phyloP scores from a whole-genome alignment of 805 yeast genomes.

The Candida dajiaensis region DNA sequence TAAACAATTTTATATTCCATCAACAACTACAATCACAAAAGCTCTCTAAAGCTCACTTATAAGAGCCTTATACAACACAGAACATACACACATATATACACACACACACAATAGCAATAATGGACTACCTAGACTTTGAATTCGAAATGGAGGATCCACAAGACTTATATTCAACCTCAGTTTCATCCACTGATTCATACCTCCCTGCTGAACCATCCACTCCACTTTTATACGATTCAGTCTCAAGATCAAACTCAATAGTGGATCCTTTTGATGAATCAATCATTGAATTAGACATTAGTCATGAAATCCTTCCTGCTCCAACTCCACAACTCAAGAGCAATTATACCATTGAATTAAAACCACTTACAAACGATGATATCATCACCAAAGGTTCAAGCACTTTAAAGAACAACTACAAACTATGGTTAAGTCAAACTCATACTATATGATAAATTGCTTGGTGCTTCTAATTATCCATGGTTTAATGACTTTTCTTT shows the following conservation, averaged over 20 bases:
- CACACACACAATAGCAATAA: no score
- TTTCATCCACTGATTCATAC: slow-evolving; percentile 15
- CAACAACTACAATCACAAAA: no score
- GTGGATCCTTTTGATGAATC: slow-evolving; percentile 16
- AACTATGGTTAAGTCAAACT: slow-evolving; percentile 17
- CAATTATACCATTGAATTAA: slow-evolving; percentile 4
- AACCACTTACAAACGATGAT: slow-evolving; percentile 3
- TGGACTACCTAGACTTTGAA: slow-evolving; percentile 10
- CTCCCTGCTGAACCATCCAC: slow-evolving; percentile 17
- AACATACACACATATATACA: no score
- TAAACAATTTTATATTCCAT: no score
- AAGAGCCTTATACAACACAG: no score
- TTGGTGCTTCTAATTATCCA: no score
- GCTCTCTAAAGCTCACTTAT: no score
- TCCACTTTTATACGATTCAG: slow-evolving; percentile 23
- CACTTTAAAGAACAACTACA: slow-evolving; percentile 22
- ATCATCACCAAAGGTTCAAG: slow-evolving; percentile 20
- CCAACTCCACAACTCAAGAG: background rate
- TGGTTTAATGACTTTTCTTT: background rate
- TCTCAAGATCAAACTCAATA: slow-evolving; percentile 12
- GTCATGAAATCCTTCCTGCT: slow-evolving; percentile 1
- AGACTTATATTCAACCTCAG: slow-evolving; percentile 15
- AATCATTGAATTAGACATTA: slow-evolving; percentile 19
- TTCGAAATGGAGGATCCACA: slow-evolving; percentile 5
- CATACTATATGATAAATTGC: background rate